phyloP scores from a whole-genome alignment of 306 rosid species.

The Sophora flavescens region DNA sequence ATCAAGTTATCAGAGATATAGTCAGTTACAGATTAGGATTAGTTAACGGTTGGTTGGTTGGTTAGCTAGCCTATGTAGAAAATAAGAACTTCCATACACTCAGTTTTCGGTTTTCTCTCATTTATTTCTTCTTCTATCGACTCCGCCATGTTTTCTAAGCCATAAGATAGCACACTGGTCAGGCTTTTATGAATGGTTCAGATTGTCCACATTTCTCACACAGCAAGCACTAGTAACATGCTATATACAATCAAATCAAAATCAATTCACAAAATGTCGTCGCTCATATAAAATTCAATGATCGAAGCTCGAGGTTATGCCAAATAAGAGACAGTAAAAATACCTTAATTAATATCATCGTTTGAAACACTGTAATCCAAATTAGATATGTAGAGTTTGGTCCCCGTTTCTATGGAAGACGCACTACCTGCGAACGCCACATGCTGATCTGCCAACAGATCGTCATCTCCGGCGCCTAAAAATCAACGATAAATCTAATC shows the following conservation, averaged over 20 bases:
- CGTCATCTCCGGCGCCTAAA: conserved; percentile 91
- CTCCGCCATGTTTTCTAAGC: no score
- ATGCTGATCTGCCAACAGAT: conserved; percentile 71
- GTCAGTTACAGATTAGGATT: no score
- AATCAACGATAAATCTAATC: neutral
- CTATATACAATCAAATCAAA: neutral
- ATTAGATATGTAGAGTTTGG: conserved; percentile 90
- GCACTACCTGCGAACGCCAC: conserved; percentile 56
- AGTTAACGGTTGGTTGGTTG: no score
- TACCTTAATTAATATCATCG: conserved; percentile 96
- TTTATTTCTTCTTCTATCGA: no score
- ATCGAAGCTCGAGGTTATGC: neutral
- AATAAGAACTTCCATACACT: no score
- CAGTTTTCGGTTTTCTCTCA: no score
- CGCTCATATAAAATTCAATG: neutral
- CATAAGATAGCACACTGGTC: neutral
- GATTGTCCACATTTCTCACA: no score
- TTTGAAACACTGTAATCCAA: conserved; percentile 93
- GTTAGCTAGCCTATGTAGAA: no score
- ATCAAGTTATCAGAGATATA: no score
- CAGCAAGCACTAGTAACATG: neutral
- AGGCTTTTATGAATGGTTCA: no score
- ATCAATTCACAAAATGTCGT: neutral
- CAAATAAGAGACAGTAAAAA: neutral
- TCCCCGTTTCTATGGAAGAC: conserved; percentile 88